Evolutionary conservation across 805 yeast genomes (phyloP), one percentile per base, ranked within the genome.

Genomic region (Wickerhamiella allomyrinae): DNA sequence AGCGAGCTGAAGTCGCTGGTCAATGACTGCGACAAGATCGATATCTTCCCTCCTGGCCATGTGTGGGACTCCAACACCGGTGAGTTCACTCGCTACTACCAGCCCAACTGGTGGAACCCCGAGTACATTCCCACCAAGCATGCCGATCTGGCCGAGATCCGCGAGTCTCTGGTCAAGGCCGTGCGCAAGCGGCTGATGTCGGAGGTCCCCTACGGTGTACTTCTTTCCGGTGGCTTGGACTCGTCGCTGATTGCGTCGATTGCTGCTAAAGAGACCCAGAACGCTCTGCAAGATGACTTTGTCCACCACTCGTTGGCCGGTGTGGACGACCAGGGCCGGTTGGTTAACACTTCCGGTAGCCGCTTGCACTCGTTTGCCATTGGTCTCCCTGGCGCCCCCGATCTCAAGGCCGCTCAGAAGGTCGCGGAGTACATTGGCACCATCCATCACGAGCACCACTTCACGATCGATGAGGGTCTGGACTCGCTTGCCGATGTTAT

Each of bases 101-200:
- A 72, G 50, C 99, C 99, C 54, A 62, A 78, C 43, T 91, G 99
- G 99, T 81, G 94, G 82, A 93, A 87, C 58, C 94, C 72, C 52
- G 48, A 68, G 41, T 70, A 70, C 59, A 71, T 82, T 49, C 95
- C 98, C 52, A 62, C 79, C 34, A 71, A 73, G 46, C 84, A 78
- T 35, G 83, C 80, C 37, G 94, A 89, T 61, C 76, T 69, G 59
- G 74, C 61, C 56, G 54, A 66, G 46, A 73, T 91, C 47, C 79
- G 95, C 64, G 80, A 78, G 56, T 63, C 83, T 39, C 73, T 91
- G 60, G 98, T 91, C 65, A 68, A 80, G 67, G 86, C 98, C 39
- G 99, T 91, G 43, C 81, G 98, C 72, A 91, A 91, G 82, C 81
- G 98, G 73, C 74, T 91, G 57, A 91, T 91, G 99, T 91, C 97